phyloP scores from a whole-genome alignment of 228 moss, liverwort and hornwort species.

The Sphagnum fallax region DNA sequence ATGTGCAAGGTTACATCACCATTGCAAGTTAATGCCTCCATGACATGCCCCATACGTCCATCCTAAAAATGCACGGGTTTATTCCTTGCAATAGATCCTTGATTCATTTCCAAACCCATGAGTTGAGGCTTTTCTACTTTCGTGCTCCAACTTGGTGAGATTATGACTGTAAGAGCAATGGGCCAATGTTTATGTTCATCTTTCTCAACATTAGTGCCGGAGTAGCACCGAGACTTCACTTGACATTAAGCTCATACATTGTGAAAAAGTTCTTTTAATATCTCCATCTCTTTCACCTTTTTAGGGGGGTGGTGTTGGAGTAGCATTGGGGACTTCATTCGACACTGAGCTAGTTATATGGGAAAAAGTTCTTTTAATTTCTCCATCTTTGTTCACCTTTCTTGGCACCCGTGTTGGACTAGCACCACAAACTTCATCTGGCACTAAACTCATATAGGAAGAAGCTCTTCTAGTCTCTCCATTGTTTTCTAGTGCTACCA shows the following conservation, averaged over 20 bases:
- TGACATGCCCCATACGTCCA: conserved; percentile 46
- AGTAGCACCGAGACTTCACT: too few relatives aligned
- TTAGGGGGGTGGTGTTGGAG: too few relatives aligned
- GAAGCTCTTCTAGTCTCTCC: conserved; percentile 35
- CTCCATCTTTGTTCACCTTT: conserved; percentile 18
- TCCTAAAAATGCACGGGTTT: conserved; percentile 55
- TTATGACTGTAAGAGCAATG: conserved; percentile 35
- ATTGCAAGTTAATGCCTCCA: conserved; percentile 78
- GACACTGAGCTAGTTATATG: too few relatives aligned
- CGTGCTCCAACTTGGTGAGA: conserved; percentile 92
- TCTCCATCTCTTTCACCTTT: too few relatives aligned
- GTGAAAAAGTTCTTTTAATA: too few relatives aligned
- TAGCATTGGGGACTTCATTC: too few relatives aligned
- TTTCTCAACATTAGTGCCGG: too few relatives aligned
- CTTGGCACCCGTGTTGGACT: conserved; percentile 53
- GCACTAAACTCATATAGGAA: conserved; percentile 71
- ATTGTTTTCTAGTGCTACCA: conserved; percentile 4
- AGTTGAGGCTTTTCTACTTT: conserved; percentile 75
- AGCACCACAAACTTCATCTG: conserved; percentile 38
- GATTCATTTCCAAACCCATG: conserved; percentile 64
- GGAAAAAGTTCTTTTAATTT: too few relatives aligned
- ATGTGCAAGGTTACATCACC: conserved; percentile 81
- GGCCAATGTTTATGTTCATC: not conserved
- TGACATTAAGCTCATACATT: too few relatives aligned
- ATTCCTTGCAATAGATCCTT: conserved; percentile 49